Base-by-base conservation (phyloP, 129 eudicot genomes). In the Helianthus annuus region DNA sequence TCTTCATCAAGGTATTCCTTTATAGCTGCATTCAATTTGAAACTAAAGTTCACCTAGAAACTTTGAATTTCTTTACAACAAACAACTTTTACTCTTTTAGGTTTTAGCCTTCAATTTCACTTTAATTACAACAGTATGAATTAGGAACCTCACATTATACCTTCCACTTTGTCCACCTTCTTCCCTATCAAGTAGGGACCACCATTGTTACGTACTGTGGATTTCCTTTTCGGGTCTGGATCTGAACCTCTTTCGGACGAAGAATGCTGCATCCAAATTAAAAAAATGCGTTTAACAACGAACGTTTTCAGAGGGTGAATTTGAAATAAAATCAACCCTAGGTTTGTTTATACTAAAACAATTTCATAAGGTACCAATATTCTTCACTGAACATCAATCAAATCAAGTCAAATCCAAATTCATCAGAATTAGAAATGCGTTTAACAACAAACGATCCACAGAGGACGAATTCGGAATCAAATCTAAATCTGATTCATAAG, bases 171-270 rank as follows among this genome's bases (percentile, higher is more conserved):
- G 57, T 80, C 87, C 54, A 71, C 79, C 49, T 66, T 75, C 73
- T 84, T 84, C 51, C 78, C 66, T 75, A 59, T 46, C 29, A 77
- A 61, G 72, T 78, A 59, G 78, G 73, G 79, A 66, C 73, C 60
- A 29, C 80, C 79, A 78, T 76, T 70, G 38, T 48, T 85, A 68
- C 67, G 69, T 75, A 65, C 74, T 53, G 76, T 76, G 66, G 68
- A 64, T 59, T 79, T 86, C 66, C 49, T 72, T 79, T 78, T 84
- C 79, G 88, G 89, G 82, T 84, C 87, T 86, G 80, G 85, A 87
- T 80, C 96, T 82, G 86, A 80, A 71, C 85, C 87, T 79, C 74
- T 87, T 75, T 82, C 85, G 51, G 86, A 70, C 87, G 76, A 73
- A 80, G 75, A 81, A 68, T 87, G 86, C 96, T 88, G 86, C 39